Base-by-base conservation (phyloP, 1,284 basidiomycete genomes). In the Heterobasidion occidentale region DNA sequence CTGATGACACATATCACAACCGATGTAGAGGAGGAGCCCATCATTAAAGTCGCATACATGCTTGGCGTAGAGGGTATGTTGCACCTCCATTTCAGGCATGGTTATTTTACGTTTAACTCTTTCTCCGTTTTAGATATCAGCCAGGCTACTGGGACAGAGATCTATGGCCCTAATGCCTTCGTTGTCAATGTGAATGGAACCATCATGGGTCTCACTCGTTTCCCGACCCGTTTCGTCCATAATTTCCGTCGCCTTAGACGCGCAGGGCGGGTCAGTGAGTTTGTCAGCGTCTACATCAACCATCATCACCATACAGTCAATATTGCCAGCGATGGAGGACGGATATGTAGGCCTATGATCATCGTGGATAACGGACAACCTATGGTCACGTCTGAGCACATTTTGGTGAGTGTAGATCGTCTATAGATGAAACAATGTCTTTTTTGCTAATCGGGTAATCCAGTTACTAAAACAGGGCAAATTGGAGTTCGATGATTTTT, bases 1-100 rank as follows among this genome's bases (percentile, higher is more conserved):
- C 79, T 99, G 46, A 99, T 99, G 95, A 99, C 98, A 3, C 98
- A 99, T 71, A 99, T 99, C 71, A 99, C 97, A 12, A 99, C 98
- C 27, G 97, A 99, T 70, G 94, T 96, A 17, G 94, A 97, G 60
- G 97, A 99, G 71, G 92, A 88, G 61, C 95, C 97, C 3, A 92
- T 99, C 59, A 85, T 93, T 64, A 82, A 86, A 59, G 77, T 98
- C 48, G 89, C 93, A 3, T 97, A 90, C 71, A 89, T 97, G 83
- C 83, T 99, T 34, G 98, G 97, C 36, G 90, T 97, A 19, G 95
- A 99, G 83, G 91, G 92, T 89, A 56, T 56, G 78, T 33, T 15
- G 15, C 34, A 20, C 50, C 20, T 36, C 42, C 36, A 50, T 51
- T 15, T 56, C 42, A 51, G 46, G 59, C 36, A 60, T 44, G 54